phyloP scores from a whole-genome alignment of 148 eudicot genomes.

The Cornus kousa region DNA sequence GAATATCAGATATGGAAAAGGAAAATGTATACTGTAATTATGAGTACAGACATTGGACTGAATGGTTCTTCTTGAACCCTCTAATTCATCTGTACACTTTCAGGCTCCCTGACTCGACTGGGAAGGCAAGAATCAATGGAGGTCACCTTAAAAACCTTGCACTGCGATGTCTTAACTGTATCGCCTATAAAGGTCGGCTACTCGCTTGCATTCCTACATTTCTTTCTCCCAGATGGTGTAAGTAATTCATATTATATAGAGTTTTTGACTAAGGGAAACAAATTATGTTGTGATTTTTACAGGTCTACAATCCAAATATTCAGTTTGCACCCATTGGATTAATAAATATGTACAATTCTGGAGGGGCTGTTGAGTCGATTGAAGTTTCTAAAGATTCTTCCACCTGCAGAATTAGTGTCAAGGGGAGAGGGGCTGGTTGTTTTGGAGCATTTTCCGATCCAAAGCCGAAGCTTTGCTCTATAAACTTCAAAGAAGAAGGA shows the following conservation, averaged over 20 bases:
- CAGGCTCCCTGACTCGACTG: constrained; percentile 37
- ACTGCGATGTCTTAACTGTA: constrained; percentile 38
- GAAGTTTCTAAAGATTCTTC: constrained; percentile 11
- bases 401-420: constrained; percentile 15
- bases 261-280: neutral
- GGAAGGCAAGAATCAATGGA: constrained; percentile 15
- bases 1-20: too few relatives aligned
- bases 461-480: constrained; percentile 30
- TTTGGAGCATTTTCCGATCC: constrained; percentile 39
- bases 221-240: neutral
- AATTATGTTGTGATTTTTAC: neutral
- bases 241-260: neutral
- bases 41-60: too few relatives aligned
- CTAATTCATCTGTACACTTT: neutral
- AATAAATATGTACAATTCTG: constrained; percentile 46
- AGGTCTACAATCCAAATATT: constrained; percentile 20
- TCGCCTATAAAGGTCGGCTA: constrained; percentile 36
- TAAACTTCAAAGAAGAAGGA: constrained; percentile 25
- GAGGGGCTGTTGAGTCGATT: constrained; percentile 37
- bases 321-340: constrained; percentile 40
- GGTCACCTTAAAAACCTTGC: constrained; percentile 26
- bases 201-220: neutral
- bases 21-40: neutral
- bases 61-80: neutral
- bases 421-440: constrained; percentile 33